Base-by-base conservation (phyloP, 352 stramenopile species). In the Phytophthora pinifolia region DNA sequence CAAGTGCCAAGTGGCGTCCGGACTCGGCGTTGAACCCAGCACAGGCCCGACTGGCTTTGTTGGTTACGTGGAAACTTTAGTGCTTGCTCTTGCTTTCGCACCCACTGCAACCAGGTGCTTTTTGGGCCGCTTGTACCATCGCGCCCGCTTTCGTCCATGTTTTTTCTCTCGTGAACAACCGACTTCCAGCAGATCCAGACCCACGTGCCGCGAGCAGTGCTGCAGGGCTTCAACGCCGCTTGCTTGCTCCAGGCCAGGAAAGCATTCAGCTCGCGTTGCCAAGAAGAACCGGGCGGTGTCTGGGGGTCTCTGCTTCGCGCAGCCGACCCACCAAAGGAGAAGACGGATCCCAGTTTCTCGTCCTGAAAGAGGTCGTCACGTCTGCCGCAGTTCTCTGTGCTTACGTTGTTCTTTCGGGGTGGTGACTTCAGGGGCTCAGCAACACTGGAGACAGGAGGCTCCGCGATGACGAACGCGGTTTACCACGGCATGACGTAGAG, bases 1-100 rank as follows among this genome's bases (percentile, higher is more conserved):
- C 46, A 60, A 51, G 46, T 51, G 49, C 62, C 52, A 66, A 51
- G 46, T 58, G 38, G 46, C 17, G 53, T 9, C 27, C 43, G 31
- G 52, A 67, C 59, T 62, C 38, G 44, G 46, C 56, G 49, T 25
- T 47, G 56, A 65, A 60, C 50, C 56, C 49, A 58, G 32, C 13
- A n/a, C n/a, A 31, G n/a, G 10, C 13, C 30, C 12, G 46, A 52
- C 58, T 60, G 59, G 59, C 53, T 25, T 63, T 8, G 43, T 33
- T 46, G 29, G 42, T 53, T 63, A 34, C 31, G 41, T 67, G 59
- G 59, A 67, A 67, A 58, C 4, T 50, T 59, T n/a, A 6, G 32
- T 36, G 35, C 3, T 25, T 1, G 2, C 3, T 1, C 20, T 25
- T 25, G 20, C 20, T 3, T 25, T 25, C 20, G 12, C 48, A 29